Evolutionary conservation across 257 asterid genomes (phyloP).

Genomic region (Nicotiana obtusifolia): DNA sequence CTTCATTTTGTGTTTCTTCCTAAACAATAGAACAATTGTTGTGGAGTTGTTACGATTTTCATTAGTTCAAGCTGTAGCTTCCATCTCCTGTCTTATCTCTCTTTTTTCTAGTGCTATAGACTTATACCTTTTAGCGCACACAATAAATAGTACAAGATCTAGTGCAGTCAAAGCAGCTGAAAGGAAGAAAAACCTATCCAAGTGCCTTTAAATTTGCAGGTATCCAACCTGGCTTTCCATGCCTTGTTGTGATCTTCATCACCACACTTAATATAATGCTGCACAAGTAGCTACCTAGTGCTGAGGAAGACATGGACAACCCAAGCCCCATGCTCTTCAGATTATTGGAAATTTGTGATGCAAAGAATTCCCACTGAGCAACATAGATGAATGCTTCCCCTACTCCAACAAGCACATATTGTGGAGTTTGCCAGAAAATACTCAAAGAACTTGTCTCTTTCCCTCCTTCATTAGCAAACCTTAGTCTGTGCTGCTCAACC

Average conservation of each 20-base stretch:
- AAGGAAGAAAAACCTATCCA: conserved; percentile 78
- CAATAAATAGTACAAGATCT: conserved; percentile 46
- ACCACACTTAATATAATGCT: conserved; percentile 47
- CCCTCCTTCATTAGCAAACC: conserved; percentile 25
- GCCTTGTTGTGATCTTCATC: conserved; percentile 53
- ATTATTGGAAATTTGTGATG: conserved; percentile 59
- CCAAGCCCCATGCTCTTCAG: conserved; percentile 74
- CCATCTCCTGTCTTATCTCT: conserved; percentile 15
- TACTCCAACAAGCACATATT: conserved; percentile 73
- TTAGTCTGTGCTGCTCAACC: conserved; percentile 56
- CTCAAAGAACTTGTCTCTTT: conserved; percentile 56
- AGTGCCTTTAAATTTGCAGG: conserved; percentile 67
- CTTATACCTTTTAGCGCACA: conserved; percentile 70
- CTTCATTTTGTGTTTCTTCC: conserved; percentile 4
- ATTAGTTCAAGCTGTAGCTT: conserved; percentile 5
- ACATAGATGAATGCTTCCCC: conserved; percentile 76
- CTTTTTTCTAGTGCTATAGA: conserved; percentile 43
- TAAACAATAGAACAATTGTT: neutral
- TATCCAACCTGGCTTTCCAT: conserved; percentile 76
- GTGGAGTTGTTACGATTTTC: neutral
- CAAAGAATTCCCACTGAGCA: conserved; percentile 79
- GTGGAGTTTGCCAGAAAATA: conserved; percentile 79
- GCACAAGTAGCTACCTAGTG: conserved; percentile 74
- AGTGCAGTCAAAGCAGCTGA: conserved; percentile 58
- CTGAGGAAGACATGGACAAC: conserved; percentile 73